Conservation (phyloP, 805 yeast species). For the Brettanomyces anomalus region DNA sequence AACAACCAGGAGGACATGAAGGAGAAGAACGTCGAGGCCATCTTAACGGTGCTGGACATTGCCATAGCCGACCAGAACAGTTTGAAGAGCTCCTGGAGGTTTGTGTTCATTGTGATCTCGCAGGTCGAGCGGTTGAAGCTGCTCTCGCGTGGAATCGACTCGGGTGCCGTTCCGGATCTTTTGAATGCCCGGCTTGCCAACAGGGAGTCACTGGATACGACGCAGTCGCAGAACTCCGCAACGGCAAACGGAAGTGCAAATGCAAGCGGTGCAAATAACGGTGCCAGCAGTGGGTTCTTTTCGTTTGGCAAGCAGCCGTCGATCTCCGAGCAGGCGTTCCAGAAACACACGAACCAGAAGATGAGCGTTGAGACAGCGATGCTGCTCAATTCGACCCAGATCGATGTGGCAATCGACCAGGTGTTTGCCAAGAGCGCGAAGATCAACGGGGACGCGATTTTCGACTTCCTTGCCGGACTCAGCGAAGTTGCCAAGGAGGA, state of each 20-base stretch:
- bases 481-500: constrained; percentile 86
- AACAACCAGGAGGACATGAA: constrained; percentile 72
- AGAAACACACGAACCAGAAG: constrained; percentile 63
- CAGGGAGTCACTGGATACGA: constrained; percentile 45
- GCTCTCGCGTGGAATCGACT: constrained; percentile 79
- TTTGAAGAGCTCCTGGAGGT: constrained; percentile 74
- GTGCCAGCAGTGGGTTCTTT: constrained; percentile 40
- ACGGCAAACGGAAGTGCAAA: too few relatives aligned
- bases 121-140: constrained; percentile 88
- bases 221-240: too few relatives aligned
- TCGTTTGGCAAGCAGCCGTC: constrained; percentile 43
- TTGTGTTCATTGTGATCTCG: constrained; percentile 70
- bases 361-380: constrained; percentile 49
- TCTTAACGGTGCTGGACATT: constrained; percentile 61
- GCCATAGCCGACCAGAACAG: constrained; percentile 75
- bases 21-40: constrained; percentile 73
- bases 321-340: constrained; percentile 59
- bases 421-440: constrained; percentile 77
- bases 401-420: constrained; percentile 76
- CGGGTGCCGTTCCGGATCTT: constrained; percentile 79
- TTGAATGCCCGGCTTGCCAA: constrained; percentile 62
- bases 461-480: constrained; percentile 78
- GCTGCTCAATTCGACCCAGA: constrained; percentile 52
- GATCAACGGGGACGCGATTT: constrained; percentile 75
- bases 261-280: constrained; percentile 26